Evolutionary conservation across 768 basidiomycete species (phyloP).

Genomic region (Tubosaeta sp.): DNA sequence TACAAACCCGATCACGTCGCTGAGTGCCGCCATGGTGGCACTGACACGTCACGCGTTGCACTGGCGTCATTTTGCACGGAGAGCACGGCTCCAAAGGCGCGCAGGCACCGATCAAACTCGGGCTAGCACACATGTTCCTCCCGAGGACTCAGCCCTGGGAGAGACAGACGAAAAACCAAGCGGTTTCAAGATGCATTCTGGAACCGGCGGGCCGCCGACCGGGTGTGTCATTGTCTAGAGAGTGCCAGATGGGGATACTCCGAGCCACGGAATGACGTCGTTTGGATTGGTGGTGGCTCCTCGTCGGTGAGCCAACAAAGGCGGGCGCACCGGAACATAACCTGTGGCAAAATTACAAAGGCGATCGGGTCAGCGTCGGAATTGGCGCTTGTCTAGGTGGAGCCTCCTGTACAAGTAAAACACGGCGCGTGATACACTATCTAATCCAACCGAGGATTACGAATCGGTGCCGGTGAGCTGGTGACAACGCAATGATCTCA

Average conservation of each 20-base stretch:
- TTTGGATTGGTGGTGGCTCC: not conserved
- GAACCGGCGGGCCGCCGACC: no score
- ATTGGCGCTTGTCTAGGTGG: not conserved
- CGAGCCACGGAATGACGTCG: not conserved
- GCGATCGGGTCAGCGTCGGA: not conserved
- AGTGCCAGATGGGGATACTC: not conserved
- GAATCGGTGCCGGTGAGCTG: slow-evolving; percentile 33
- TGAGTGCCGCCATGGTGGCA: slow-evolving; percentile 32
- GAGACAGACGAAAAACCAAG: no score
- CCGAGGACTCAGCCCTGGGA: no score
- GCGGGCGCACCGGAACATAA: not conserved
- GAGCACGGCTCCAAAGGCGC: slow-evolving; percentile 16
- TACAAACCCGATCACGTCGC: slow-evolving; percentile 31
- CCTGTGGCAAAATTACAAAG: not conserved
- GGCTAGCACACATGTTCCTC: not conserved
- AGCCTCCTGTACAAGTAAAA: not conserved
- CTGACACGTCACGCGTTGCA: not conserved
- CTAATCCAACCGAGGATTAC: slow-evolving; percentile 36
- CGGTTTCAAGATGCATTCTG: no score
- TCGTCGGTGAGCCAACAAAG: not conserved
- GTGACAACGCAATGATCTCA: no score
- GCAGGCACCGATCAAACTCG: not conserved
- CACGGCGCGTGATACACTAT: not conserved
- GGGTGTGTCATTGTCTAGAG: not conserved
- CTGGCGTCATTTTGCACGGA: slow-evolving; percentile 17